Evolutionary conservation across 1,284 basidiomycete species (phyloP), one percentile per base, ranked within the genome.

Genomic region (Leccinum griseonigrum): DNA sequence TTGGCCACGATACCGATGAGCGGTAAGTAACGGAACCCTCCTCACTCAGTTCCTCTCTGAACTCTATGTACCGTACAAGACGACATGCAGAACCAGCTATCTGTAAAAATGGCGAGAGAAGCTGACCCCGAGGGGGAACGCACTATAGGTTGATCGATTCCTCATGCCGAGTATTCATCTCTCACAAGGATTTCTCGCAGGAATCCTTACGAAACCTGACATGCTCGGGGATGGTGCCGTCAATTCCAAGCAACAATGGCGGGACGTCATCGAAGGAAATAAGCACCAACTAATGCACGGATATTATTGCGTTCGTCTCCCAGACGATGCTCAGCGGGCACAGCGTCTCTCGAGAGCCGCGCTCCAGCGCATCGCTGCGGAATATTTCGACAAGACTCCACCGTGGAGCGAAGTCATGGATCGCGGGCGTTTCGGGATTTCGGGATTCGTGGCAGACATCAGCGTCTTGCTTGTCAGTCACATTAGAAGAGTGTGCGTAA

Each of bases 201-300:
- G 83, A n/a, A 80, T 89, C 0, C 73, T 88, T 26, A 89, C 88
- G 0, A 90, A 90, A 64, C 85, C 87, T 0, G 87, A 90, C 56
- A 78, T 74, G 5, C 71, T 88, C 3, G 70, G 76, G 0, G 53
- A 69, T 0, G 85, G 85, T 13, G 78, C 81, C 0, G 79, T 76
- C 8, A 78, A 78, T 52, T 58, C 76, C 3, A 81, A 73, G 10
- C 63, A 75, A 18, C 63, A 67, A 43, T 88, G 87, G 85, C 72
- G 77, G n/a, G 77, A 80, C 1, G 76, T 86, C 1, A 73, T 88
- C n/a, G 79, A 84, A 64, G 83, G 83, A 26, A 73, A 71, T 60
- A 10, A 61, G 26, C 63, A 85, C 62, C 61, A 36, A 2, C 76
- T 87, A 10, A 78, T 68, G 14, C 85, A 85, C 56, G 88, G 88